phyloP scores from a whole-genome alignment of 345 rosid species.

The Moricandia moricandioides region DNA sequence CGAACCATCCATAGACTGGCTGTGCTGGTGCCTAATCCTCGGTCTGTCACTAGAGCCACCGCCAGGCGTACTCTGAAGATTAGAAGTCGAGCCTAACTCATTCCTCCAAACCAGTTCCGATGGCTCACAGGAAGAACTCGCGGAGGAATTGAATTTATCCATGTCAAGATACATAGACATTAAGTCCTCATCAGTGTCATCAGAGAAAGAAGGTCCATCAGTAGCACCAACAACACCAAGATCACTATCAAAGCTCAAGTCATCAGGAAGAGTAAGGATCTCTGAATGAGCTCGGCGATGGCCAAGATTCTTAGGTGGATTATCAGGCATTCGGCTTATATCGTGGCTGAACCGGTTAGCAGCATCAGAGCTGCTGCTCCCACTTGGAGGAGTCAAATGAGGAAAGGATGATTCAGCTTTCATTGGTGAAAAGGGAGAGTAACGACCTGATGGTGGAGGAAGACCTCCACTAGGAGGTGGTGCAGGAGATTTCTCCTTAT shows the following conservation, averaged over 20 bases:
- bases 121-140: conserved; percentile 56
- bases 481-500: conserved; percentile 59
- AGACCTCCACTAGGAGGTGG: conserved; percentile 54
- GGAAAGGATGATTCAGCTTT: conserved; percentile 53
- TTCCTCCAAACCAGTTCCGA: conserved; percentile 28
- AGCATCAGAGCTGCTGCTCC: conserved; percentile 49
- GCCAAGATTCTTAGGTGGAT: conserved; percentile 76
- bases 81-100: conserved; percentile 20
- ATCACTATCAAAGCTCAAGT: conserved; percentile 87
- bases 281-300: conserved; percentile 97
- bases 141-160: conserved; percentile 80
- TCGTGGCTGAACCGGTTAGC: conserved; percentile 64
- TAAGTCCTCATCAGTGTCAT: conserved; percentile 80
- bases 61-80: conserved; percentile 36
- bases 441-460: conserved; percentile 61
- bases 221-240: conserved; percentile 78
- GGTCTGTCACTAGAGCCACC: conserved; percentile 63
- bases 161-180: conserved; percentile 77
- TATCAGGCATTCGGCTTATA: conserved; percentile 80
- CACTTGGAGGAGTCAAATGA: conserved; percentile 39
- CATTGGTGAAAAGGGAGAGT: conserved; percentile 49
- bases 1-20: conserved; percentile 95
- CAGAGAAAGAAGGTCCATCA: conserved; percentile 63
- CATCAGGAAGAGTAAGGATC: conserved; percentile 88
- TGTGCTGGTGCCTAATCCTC: conserved; percentile 86